Base-by-base conservation (phyloP, 2,329 filamentous ascomycete genomes). In the Verticillium zaregamsianum region DNA sequence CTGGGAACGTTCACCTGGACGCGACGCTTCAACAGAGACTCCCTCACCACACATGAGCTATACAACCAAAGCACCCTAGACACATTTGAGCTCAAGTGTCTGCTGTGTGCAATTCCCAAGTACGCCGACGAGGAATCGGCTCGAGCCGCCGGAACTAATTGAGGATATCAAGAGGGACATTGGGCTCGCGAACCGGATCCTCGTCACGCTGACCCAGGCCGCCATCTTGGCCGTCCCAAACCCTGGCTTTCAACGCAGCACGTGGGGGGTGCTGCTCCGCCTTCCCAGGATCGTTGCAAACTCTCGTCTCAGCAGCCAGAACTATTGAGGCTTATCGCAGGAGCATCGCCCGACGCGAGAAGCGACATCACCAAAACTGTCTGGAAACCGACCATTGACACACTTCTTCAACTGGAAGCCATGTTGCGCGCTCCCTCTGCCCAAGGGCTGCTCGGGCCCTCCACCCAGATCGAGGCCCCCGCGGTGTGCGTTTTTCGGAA, bases 351-450 rank as follows among this genome's bases (percentile, higher is more conserved):
- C 1, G 37, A n/a, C 11, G n/a, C 52, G 1, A 57, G 37, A 2
- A 58, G 28, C 12, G 11, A 4, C 20, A 59, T 57, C 6, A 28
- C 52, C 17, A 61, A 66, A 1, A 52, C 58, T 0, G 65, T 76
- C 2, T 75, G 72, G 73, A 68, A 70, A 31, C 72, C 73, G 4
- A 74, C 71, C 0, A 66, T 73, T 0, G 61, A 65, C 3, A 61
- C 67, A 7, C 63, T 76, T 0, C 55, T 76, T 6, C 59, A 69
- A 9, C 59, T 63, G 0, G 72, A 72, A 37, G 65, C 45, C 45
- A 23, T 49, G 20, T 14, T 49, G 20, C 45, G 45, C 1, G 7
- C 45, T 12, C 32, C 14, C 7, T 17, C 56, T 2, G 25, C 60
- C 33, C 57, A 28, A 5, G 45, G 68, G 33, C 39, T 61, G 0